A percentile compares a stretch with the other conserved stretches of the same genome.
phyloP scores from a whole-genome alignment of 305 asterid species.

The Salvia sclarea region DNA sequence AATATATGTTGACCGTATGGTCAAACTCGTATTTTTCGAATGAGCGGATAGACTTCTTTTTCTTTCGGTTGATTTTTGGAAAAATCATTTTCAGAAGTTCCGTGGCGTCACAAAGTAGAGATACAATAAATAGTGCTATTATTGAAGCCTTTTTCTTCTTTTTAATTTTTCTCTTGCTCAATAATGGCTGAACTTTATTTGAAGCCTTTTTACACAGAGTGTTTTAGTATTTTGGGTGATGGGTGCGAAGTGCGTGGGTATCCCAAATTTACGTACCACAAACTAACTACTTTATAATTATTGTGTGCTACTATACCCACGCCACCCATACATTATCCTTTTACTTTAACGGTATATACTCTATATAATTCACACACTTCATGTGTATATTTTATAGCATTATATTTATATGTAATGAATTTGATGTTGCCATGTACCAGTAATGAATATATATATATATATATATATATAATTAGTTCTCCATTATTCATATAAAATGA shows the following conservation, averaged over 20 bases:
- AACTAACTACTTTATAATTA: conserved; percentile 15
- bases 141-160: conserved; percentile 25
- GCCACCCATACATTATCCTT: not conserved
- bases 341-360: no score
- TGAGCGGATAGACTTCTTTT: not conserved
- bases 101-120: conserved; percentile 15
- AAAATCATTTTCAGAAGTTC: conserved; percentile 13
- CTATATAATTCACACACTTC: no score
- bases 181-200: conserved; percentile 30
- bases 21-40: conserved; percentile 2
- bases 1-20: not conserved
- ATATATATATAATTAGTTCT: no score
- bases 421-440: no score
- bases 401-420: no score
- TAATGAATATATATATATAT: no score
- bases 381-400: no score
- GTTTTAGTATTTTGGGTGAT: not conserved
- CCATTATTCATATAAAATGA: no score
- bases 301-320: not conserved
- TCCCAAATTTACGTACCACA: conserved; percentile 24
- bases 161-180: not conserved
- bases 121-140: conserved; percentile 14
- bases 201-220: conserved; percentile 14
- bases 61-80: not conserved
- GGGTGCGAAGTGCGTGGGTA: conserved; percentile 34